phyloP scores from a whole-genome alignment of 2,329 filamentous ascomycete genomes.

The Fonsecaea nubica region DNA sequence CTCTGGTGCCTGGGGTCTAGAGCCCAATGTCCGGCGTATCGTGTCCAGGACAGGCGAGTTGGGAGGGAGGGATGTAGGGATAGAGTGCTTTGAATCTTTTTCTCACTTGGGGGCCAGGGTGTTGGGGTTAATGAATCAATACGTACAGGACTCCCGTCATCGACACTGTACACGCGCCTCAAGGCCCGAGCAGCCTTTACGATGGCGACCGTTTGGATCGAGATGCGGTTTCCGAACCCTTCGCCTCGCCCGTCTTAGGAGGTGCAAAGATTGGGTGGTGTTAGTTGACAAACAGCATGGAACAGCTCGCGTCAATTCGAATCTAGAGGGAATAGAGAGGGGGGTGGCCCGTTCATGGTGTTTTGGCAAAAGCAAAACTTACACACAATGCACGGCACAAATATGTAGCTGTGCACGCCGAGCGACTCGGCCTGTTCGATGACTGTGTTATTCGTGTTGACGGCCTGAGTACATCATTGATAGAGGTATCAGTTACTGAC shows the following conservation, averaged over 20 bases:
- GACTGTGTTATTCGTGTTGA: constrained; percentile 52
- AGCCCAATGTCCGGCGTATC: too few relatives aligned
- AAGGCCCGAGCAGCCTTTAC: constrained; percentile 54
- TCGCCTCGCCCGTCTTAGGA: constrained; percentile 52
- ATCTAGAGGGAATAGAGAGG: not conserved
- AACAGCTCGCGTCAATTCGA: not conserved
- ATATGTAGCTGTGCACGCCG: constrained; percentile 60
- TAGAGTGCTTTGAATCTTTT: too few relatives aligned
- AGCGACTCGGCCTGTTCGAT: constrained; percentile 53
- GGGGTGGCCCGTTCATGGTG: not conserved
- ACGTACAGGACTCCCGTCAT: constrained; percentile 45
- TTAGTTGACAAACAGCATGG: too few relatives aligned
- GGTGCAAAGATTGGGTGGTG: too few relatives aligned
- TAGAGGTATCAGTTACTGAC: not conserved
- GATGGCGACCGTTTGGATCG: constrained; percentile 59
- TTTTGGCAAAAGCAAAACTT: constrained; percentile 6
- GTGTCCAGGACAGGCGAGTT: not conserved
- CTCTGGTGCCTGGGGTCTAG: too few relatives aligned
- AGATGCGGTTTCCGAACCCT: constrained; percentile 60
- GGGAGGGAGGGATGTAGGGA: too few relatives aligned
- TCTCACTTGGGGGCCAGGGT: too few relatives aligned
- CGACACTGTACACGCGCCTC: constrained; percentile 52
- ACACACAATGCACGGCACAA: constrained; percentile 61
- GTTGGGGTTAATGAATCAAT: not conserved
- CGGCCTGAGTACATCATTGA: constrained; percentile 43